Percentiles rank a stretch among this genome's conserved stretches.
These are phyloP conservation scores for Candida buenavistaensis DNA, from an alignment of 1,139 yeast species.

Conservation along the genomic window DNA sequence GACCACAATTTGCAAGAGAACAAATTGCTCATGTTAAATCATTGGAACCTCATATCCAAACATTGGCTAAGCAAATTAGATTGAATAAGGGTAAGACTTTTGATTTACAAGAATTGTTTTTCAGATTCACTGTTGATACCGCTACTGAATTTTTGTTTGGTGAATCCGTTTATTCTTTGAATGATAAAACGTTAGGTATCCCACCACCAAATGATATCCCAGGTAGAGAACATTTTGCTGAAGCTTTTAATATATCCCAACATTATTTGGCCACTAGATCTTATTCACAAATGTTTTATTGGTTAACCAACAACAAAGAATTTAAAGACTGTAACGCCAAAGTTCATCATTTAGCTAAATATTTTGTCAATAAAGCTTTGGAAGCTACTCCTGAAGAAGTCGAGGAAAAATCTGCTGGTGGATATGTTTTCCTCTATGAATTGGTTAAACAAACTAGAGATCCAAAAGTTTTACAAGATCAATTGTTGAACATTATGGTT, in stretches of 20 bases:
- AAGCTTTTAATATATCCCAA: constrained; percentile 34
- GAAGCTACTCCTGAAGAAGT: constrained; percentile 31
- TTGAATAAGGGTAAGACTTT: constrained; percentile 22
- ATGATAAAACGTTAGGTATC: constrained; percentile 30
- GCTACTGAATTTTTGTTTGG: constrained; percentile 64
- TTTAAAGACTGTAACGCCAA: constrained; percentile 29
- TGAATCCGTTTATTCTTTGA: constrained; percentile 44
- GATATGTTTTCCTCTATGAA: constrained; percentile 48
- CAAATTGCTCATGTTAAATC: constrained; percentile 48
- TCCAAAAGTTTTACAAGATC: constrained; percentile 44
- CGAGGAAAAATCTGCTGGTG: constrained; percentile 36
- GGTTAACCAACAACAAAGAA: constrained; percentile 27
- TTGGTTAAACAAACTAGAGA: constrained; percentile 47
- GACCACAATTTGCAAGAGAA: constrained; percentile 56
- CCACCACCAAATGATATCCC: constrained; percentile 17
- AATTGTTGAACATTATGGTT: constrained; percentile 44
- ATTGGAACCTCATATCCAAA: constrained; percentile 48
- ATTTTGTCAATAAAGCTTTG: constrained; percentile 34
- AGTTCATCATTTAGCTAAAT: constrained; percentile 38
- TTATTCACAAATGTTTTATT: constrained; percentile 29
- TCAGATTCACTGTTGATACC: constrained; percentile 53
- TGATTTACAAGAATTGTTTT: constrained; percentile 40
- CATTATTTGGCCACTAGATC: constrained; percentile 26
- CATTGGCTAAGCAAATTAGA: constrained; percentile 31
- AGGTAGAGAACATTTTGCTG: constrained; percentile 21